Evolutionary conservation across 2,329 filamentous ascomycete genomes (phyloP).

Genomic region (Xylariaceae sp.): DNA sequence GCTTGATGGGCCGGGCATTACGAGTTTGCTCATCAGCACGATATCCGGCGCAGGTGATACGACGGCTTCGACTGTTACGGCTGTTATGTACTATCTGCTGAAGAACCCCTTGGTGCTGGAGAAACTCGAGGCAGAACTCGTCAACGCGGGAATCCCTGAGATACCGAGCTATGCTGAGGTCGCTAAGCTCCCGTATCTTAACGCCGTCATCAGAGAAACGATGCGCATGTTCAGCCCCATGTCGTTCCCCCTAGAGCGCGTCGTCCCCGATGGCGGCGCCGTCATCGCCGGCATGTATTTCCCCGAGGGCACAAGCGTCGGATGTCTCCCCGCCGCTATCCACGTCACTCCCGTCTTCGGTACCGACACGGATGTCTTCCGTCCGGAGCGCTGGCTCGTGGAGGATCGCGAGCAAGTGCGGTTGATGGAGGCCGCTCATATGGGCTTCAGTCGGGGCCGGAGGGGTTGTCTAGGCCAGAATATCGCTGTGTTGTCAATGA

Average conservation of each 20-base stretch:
- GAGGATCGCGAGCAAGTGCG: slow-evolving; percentile 21
- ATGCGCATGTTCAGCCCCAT: slow-evolving; percentile 21
- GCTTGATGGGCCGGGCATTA: slow-evolving; percentile 20
- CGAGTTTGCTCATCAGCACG: slow-evolving; percentile 26
- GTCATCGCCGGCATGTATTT: slow-evolving; percentile 25
- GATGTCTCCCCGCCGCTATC: slow-evolving; percentile 21
- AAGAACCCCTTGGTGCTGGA: slow-evolving; percentile 47
- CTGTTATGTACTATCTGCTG: slow-evolving; percentile 35
- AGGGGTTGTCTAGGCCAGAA: slow-evolving; percentile 24
- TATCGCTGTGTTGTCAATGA: slow-evolving; percentile 27
- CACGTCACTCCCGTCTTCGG: slow-evolving; percentile 22
- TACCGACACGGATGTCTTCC: slow-evolving; percentile 20
- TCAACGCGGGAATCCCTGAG: slow-evolving; percentile 13
- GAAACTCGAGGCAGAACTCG: slow-evolving; percentile 22
- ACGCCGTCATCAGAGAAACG: slow-evolving; percentile 22
- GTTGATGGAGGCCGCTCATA: slow-evolving; percentile 25
- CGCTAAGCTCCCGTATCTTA: slow-evolving; percentile 24
- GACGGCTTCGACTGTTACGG: slow-evolving; percentile 20
- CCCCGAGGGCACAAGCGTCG: slow-evolving; percentile 24
- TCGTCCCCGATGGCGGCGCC: slow-evolving; percentile 22
- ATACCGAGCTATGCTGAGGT: slow-evolving; percentile 22
- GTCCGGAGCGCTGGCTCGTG: slow-evolving; percentile 26
- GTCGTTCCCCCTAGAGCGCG: slow-evolving; percentile 22
- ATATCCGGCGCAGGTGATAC: slow-evolving; percentile 27
- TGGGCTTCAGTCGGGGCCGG: slow-evolving; percentile 27